Evolutionary conservation across 257 asterid genomes (phyloP).

Genomic region (Perilla frutescens): DNA sequence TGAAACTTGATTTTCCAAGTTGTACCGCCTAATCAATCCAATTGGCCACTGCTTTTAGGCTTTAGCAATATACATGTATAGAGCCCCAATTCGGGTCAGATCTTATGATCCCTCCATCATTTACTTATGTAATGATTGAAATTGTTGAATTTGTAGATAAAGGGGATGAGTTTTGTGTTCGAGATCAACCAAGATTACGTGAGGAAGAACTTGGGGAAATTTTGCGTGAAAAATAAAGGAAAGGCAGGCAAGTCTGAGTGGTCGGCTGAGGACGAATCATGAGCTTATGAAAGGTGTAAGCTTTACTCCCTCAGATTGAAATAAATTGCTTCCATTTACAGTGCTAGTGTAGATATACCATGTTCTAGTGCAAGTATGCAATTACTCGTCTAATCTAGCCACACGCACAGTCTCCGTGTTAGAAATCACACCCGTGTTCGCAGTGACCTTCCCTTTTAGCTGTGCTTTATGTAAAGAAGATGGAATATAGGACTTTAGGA

Average conservation of each 20-base stretch:
- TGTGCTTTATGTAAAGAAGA: conserved; percentile 4
- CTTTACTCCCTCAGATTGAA: conserved; percentile 29
- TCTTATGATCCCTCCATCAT: neutral
- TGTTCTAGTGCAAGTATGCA: conserved; percentile 30
- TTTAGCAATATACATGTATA: neutral
- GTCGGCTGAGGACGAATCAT: conserved; percentile 46
- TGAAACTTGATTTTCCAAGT: neutral
- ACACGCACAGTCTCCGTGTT: conserved; percentile 20
- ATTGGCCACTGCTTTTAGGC: neutral
- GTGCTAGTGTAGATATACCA: conserved; percentile 38
- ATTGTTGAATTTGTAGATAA: conserved; percentile 53
- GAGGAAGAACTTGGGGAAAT: conserved; percentile 50
- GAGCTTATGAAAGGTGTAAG: conserved; percentile 30
- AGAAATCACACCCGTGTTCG: neutral
- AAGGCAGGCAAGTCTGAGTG: conserved; percentile 48
- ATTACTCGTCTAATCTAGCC: conserved; percentile 4
- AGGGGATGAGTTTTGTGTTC: conserved; percentile 79
- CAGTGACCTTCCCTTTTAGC: neutral
- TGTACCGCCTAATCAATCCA: neutral
- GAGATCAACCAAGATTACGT: conserved; percentile 67
- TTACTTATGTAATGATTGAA: conserved; percentile 22
- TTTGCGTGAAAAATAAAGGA: conserved; percentile 44
- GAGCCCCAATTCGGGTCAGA: neutral
- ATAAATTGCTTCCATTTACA: conserved; percentile 30
- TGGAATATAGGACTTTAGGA: conserved; percentile 8